Evolutionary conservation across 2,329 filamentous ascomycete species (phyloP), one percentile per base, ranked within the genome.

Genomic region (Pseudocercospora macadamiae): DNA sequence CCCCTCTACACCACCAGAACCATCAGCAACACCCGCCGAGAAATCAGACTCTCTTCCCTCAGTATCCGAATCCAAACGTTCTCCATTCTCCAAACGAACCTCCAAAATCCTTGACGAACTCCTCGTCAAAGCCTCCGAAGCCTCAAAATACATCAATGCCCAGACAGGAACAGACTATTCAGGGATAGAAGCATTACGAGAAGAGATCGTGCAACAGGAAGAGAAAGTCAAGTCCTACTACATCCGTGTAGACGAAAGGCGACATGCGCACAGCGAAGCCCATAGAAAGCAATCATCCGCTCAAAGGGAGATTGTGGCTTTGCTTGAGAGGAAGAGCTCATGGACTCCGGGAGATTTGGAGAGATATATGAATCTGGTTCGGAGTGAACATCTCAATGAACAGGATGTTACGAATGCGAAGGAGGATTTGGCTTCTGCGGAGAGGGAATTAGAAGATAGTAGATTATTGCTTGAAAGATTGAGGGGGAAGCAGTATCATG

Each of bases 291-390:
- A 96, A 66, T 89, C 91, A n/a, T 80, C 88, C 14, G 96, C 93
- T 1, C 93, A 97, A 77, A 91, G 95, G 66, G 95, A 99, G 79
- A 93, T 97, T 36, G 97, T 96, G 47, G 91, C 92, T 19, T 83
- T 99, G 21, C 84, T 99, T 6, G 93, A 96, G 62, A 86, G 95
- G 58, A 97, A 99, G 77, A 91, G 96, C 75, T 89, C 88, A 16
- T 99, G 95, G 95, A 87, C 87, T 0, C 87, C 93, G 0, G 74
- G 80, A 1, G 95, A 99, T 76, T 84, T 99, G 26, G 95, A 99
- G 77, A 87, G 93, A 56, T 99, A 99, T 81, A 99, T 96, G 59
- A 83, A 86, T 32, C 84, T 99, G 44, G 97, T 99, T 76, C 86
- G 95, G 44, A 89, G 88, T 54, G 95, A 99, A 77, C 95, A 99